Evolutionary conservation across 83 land plant genomes (phyloP).

Genomic region (Thuja plicata): DNA sequence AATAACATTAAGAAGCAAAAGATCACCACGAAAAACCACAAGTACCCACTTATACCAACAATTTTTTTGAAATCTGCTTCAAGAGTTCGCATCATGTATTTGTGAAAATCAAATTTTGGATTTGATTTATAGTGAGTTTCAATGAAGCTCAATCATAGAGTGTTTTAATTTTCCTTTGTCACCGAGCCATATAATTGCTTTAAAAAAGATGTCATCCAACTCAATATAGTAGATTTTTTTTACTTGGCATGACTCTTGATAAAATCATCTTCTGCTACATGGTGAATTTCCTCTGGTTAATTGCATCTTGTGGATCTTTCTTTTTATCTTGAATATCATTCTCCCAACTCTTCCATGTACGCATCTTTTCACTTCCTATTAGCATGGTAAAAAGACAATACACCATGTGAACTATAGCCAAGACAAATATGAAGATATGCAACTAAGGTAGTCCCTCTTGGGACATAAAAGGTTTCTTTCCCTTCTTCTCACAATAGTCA

Average conservation of each 20-base stretch:
- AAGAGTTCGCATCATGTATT: constrained; percentile 49
- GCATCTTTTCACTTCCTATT: constrained; percentile 57
- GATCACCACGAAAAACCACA: constrained; percentile 73
- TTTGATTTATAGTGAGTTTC: constrained; percentile 65
- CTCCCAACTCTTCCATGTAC: constrained; percentile 69
- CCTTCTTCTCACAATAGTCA: no score
- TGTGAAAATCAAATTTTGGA: constrained; percentile 51
- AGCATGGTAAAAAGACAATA: constrained; percentile 48
- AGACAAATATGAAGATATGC: constrained; percentile 68
- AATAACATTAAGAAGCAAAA: constrained; percentile 71
- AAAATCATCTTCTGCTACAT: constrained; percentile 50
- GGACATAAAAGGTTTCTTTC: constrained; percentile 53
- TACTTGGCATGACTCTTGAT: constrained; percentile 47
- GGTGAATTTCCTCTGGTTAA: constrained; percentile 27
- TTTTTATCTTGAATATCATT: neutral
- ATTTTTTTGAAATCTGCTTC: constrained; percentile 68
- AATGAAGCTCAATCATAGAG: constrained; percentile 49
- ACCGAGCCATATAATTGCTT: constrained; percentile 55
- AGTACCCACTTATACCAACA: constrained; percentile 71
- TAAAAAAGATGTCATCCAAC: constrained; percentile 46
- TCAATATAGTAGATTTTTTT: constrained; percentile 26
- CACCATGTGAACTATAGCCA: constrained; percentile 60
- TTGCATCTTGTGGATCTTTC: constrained; percentile 14
- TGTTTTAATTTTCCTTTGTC: constrained; percentile 41
- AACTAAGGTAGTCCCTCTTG: constrained; percentile 63